Conservation (phyloP, 306 rosid genomes). For the Echinosophora koreensis region DNA sequence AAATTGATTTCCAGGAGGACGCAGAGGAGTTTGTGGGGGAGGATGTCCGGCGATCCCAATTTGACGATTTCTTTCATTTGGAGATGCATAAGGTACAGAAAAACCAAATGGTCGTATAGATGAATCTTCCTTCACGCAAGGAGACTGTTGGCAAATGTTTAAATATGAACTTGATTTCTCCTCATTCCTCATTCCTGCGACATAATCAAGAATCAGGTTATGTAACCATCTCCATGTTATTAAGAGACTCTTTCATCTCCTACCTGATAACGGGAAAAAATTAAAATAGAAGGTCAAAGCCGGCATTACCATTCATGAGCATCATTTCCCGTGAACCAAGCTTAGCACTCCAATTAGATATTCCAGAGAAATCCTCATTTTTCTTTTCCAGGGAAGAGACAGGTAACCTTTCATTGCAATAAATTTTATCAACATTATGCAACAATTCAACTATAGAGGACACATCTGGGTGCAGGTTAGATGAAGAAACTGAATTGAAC, state of each 20-base stretch:
- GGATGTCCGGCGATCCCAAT: conserved; percentile 71
- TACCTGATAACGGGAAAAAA: not conserved
- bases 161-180: conserved; percentile 65
- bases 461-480: conserved; percentile 68
- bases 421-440: conserved; percentile 66
- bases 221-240: conserved; percentile 18
- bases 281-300: conserved; percentile 49
- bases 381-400: conserved; percentile 72
- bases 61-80: conserved; percentile 80
- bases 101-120: conserved; percentile 78
- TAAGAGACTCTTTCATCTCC: not conserved
- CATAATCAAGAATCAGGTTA: conserved; percentile 42
- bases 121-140: conserved; percentile 67
- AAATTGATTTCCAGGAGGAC: conserved; percentile 68
- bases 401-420: conserved; percentile 72
- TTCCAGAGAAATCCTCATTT: conserved; percentile 81
- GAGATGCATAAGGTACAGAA: conserved; percentile 66
- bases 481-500: conserved; percentile 74
- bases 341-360: conserved; percentile 74
- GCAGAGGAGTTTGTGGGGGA: conserved; percentile 66
- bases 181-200: conserved; percentile 74
- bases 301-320: conserved; percentile 72
- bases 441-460: conserved; percentile 77
- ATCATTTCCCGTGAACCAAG: conserved; percentile 68
- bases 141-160: conserved; percentile 63